Base-by-base conservation (phyloP, 371 early-diverging fungal genomes). In the Apophysomyces trapeziformis region DNA sequence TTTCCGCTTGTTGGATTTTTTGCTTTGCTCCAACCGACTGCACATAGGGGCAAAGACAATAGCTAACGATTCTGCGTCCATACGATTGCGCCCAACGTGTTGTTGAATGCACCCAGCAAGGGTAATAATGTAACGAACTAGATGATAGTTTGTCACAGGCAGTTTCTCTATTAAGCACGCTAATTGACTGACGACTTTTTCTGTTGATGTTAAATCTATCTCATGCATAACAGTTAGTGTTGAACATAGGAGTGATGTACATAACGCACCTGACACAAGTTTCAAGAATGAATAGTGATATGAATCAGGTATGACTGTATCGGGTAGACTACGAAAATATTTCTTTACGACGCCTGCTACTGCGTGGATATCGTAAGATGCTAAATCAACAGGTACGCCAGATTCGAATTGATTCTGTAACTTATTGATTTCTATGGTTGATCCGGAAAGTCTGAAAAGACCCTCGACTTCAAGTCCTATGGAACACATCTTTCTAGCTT, bases 371-470 rank as follows among this genome's bases (percentile, higher is more conserved):
- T 83, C 83, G 45, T 68, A 75, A 7, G 56, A 13, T 9, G 73
- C 16, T 8, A 79, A 47, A 61, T 80, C 73, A 13, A 82, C 50
- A 7, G 57, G 14, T 41, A 76, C 75, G 57, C 75, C 77, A 21
- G 38, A 45, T 38, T 78, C 72, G n/a, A 79, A 76, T 37, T 67
- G 66, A 12, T 67, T 60, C 60, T 80, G 68, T 13, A 83, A 68
- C 21, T 45, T 54, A 32, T 57, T 63, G 13, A 82, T 80, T 60
- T 77, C 78, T 8, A 73, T 69, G 16, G 78, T 74, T 45, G 83
- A 72, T 38, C 83, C 83, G 32, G 83, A 82, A 60, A 82, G 61
- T 26, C 83, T 78, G 68, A 82, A 82, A 26, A 82, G 58, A 2
- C 81, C 81, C 72, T 80, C 78, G n/a, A 76, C 68, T 11, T 68